Base-by-base conservation (phyloP, 169 alveolate genomes). In the Neospora caninum region DNA sequence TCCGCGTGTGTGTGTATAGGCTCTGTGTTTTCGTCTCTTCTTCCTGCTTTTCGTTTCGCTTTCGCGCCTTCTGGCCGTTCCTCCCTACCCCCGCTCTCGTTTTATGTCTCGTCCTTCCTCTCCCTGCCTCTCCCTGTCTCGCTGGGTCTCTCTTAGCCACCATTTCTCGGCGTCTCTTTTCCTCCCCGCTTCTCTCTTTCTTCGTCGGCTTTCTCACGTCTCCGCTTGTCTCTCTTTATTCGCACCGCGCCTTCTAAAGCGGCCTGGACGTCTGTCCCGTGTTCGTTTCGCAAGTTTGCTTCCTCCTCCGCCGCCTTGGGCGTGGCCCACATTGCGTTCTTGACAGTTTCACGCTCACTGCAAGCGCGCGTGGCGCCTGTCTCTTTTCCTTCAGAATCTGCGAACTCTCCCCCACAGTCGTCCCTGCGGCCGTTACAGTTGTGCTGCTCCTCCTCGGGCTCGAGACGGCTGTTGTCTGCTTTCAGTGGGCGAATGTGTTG, bases 361-460 rank as follows among this genome's bases (percentile, higher is more conserved):
- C 58, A n/a, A n/a, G 73, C 31, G 73, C 73, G 73, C 13, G 22
- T 49, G 73, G 25, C 73, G 31, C 73, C n/a, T 64, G 73, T 82
- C 31, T 41, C 13, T 49, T 80, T 4, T 39, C 34, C 89, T 43
- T 18, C 89, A 82, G 89, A 42, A 82, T 22, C 69, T 82, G 89
- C 64, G 69, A 82, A 67, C 89, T 82, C 13, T 4, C 89, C 31
- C 69, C 89, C 31, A 4, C 31, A 0, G 89, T 82, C 41, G 89
- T 42, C 67, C 89, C 89, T 10, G 89, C 67, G 18, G 69, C 64
- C 0, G 67, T 22, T 20, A 82, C 89, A 67, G 34, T 82, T 7
- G 67, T 82, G 2, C 67, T 31, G n/a, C 64, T 82, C 54, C 67
- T 82, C 39, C 67, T 82, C 25, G 89, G 69, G n/a, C 89, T 82